Conservation (phyloP, 2,329 filamentous ascomycete species). For the Cordyceps cicadae region DNA sequence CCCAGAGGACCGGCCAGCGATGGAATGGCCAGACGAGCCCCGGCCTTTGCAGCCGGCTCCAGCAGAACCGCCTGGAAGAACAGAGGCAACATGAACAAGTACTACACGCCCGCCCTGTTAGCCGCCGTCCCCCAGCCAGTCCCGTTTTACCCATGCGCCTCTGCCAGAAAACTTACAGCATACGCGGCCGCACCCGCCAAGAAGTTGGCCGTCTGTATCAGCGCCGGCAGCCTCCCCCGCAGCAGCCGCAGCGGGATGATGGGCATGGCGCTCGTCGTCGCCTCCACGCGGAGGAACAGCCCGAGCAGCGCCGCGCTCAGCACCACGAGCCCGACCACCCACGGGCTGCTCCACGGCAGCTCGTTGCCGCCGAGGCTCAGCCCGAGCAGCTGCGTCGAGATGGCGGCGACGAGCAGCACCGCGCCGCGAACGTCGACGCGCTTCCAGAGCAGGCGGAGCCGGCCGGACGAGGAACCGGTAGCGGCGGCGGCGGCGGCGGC, state of each 20-base stretch:
- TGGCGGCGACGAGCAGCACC: constrained; percentile 46
- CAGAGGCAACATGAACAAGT: constrained; percentile 61
- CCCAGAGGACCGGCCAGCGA: constrained; percentile 52
- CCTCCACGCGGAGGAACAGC: constrained; percentile 40
- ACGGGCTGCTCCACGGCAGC: constrained; percentile 41
- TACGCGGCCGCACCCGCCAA: constrained; percentile 55
- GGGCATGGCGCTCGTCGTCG: constrained; percentile 40
- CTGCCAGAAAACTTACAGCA: constrained; percentile 51
- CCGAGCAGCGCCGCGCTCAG: constrained; percentile 34
- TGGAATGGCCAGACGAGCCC: constrained; percentile 54
- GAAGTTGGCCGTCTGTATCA: constrained; percentile 50
- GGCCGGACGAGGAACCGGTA: constrained; percentile 18
- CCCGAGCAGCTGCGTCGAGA: constrained; percentile 49
- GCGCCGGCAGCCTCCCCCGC: constrained; percentile 43
- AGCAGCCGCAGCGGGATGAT: constrained; percentile 50
- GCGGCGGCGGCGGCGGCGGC: constrained; percentile 19
- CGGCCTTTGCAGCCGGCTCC: constrained; percentile 56
- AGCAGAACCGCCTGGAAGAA: constrained; percentile 62
- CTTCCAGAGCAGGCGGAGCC: constrained; percentile 36
- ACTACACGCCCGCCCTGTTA: constrained; percentile 25
- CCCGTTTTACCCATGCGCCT: no score
- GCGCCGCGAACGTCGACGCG: constrained; percentile 52
- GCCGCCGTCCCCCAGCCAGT: neutral
- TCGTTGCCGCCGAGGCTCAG: constrained; percentile 49
- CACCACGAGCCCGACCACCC: constrained; percentile 38